Conservation (phyloP, 179 eudicot species). For the Actinidia polygama region DNA sequence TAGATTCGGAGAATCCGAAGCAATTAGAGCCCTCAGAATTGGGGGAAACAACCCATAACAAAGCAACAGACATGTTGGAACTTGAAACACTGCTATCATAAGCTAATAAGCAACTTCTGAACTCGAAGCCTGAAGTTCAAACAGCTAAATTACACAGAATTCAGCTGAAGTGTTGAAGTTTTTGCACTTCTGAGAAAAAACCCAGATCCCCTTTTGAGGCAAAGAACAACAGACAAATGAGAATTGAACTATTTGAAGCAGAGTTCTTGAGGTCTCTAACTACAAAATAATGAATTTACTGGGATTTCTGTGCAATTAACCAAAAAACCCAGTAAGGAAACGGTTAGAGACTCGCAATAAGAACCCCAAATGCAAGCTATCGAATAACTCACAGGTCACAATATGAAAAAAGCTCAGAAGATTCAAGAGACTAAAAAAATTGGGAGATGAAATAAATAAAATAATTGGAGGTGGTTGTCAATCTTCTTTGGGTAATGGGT, state of each 20-base stretch:
- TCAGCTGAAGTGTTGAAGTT: no score
- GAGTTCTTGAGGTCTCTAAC: neutral
- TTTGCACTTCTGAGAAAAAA: conserved; percentile 11
- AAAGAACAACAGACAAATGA: conserved; percentile 21
- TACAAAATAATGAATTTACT: neutral
- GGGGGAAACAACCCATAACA: conserved; percentile 77
- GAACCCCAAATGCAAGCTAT: neutral
- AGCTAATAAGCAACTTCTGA: no score
- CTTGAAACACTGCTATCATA: no score
- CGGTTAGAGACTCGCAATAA: neutral
- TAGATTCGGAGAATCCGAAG: conserved; percentile 50
- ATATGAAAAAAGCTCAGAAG: neutral
- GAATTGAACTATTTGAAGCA: neutral
- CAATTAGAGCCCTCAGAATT: conserved; percentile 62
- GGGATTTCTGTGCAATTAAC: conserved; percentile 1
- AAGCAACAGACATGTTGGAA: conserved; percentile 76
- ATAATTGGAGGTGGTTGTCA: neutral
- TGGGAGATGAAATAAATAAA: conserved; percentile 7
- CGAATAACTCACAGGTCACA: neutral
- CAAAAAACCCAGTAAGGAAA: neutral
- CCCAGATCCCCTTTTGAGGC: conserved; percentile 11
- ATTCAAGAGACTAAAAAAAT: neutral
- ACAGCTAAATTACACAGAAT: no score
- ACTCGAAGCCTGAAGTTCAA: neutral
- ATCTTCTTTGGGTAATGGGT: conserved; percentile 30